phyloP scores from a whole-genome alignment of 2,329 filamentous ascomycete species.

The Ascocoryne sarcoides region DNA sequence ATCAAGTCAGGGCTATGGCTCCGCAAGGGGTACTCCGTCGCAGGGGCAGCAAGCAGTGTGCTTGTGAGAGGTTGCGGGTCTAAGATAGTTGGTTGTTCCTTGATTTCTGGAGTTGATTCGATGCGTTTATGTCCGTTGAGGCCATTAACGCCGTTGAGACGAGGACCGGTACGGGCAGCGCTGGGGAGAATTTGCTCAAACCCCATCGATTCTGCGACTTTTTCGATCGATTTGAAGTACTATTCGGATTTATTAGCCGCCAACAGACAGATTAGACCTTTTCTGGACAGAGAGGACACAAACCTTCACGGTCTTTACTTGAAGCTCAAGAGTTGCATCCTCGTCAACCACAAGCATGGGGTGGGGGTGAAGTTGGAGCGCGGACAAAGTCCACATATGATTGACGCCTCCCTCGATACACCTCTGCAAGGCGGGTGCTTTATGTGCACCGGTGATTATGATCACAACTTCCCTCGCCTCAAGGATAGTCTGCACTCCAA shows the following conservation, averaged over 20 bases:
- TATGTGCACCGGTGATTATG: constrained; percentile 74
- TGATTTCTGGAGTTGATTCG: constrained; percentile 15
- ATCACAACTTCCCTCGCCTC: constrained; percentile 75
- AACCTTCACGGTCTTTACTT: constrained; percentile 63
- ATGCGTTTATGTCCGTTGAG: constrained; percentile 13
- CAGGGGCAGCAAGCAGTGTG: constrained; percentile 45
- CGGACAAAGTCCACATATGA: constrained; percentile 85
- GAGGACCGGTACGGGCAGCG: constrained; percentile 44
- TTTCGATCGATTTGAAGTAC: constrained; percentile 66
- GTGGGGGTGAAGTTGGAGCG: constrained; percentile 70
- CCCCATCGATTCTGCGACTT: constrained; percentile 47
- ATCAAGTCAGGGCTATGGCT: constrained; percentile 50
- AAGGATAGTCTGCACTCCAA: constrained; percentile 75
- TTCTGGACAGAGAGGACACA: no score
- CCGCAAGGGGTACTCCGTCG: constrained; percentile 45
- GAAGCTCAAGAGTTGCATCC: constrained; percentile 64
- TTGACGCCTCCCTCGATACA: constrained; percentile 77
- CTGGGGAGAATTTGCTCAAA: constrained; percentile 51
- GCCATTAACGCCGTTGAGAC: constrained; percentile 19
- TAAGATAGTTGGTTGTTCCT: constrained; percentile 36
- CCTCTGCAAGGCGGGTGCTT: constrained; percentile 68
- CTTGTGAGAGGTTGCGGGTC: constrained; percentile 47
- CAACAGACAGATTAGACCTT: constrained; percentile 8
- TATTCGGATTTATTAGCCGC: constrained; percentile 25
- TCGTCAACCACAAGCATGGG: constrained; percentile 79